Percentiles rank a stretch among this genome's conserved stretches.
phyloP scores from a whole-genome alignment of 2,329 filamentous ascomycete species.

The Blastomyces emzantsi region DNA sequence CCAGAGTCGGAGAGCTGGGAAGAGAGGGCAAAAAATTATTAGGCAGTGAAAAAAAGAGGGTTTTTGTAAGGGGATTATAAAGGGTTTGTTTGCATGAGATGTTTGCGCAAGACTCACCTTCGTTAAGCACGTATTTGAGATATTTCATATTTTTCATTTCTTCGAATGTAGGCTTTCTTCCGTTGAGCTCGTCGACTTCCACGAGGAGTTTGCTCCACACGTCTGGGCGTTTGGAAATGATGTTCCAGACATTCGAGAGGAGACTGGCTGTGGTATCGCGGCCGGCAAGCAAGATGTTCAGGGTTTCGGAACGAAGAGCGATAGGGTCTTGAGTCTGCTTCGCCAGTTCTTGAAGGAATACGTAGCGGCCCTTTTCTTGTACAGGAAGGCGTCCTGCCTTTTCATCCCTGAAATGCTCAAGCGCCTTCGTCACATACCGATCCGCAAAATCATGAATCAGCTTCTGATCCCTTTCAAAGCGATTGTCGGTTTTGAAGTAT shows the following conservation, averaged over 20 bases:
- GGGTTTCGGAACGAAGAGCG: constrained; percentile 41
- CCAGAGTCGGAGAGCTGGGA: constrained; percentile 56
- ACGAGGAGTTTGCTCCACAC: constrained; percentile 58
- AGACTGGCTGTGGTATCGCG: constrained; percentile 75
- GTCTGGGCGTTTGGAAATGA: constrained; percentile 62
- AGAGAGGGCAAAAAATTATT: background rate
- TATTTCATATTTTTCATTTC: constrained; percentile 86
- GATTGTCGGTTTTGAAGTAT: constrained; percentile 11
- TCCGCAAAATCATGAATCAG: constrained; percentile 23
- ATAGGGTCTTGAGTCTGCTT: constrained; percentile 39
- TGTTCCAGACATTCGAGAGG: constrained; percentile 72
- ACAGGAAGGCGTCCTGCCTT: constrained; percentile 16
- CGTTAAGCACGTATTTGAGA: constrained; percentile 60
- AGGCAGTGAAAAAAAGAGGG: background rate
- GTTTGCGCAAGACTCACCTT: constrained; percentile 36
- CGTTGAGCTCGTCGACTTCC: constrained; percentile 63
- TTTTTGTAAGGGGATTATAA: background rate
- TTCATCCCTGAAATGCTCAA: constrained; percentile 20
- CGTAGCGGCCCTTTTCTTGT: constrained; percentile 33
- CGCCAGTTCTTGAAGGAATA: constrained; percentile 51
- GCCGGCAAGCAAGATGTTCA: constrained; percentile 73
- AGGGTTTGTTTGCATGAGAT: background rate
- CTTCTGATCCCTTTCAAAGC: constrained; percentile 24
- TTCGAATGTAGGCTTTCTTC: constrained; percentile 57
- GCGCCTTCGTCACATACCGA: constrained; percentile 21